phyloP scores from a whole-genome alignment of 164 flowering plant species.

The Umbellularia californica region DNA sequence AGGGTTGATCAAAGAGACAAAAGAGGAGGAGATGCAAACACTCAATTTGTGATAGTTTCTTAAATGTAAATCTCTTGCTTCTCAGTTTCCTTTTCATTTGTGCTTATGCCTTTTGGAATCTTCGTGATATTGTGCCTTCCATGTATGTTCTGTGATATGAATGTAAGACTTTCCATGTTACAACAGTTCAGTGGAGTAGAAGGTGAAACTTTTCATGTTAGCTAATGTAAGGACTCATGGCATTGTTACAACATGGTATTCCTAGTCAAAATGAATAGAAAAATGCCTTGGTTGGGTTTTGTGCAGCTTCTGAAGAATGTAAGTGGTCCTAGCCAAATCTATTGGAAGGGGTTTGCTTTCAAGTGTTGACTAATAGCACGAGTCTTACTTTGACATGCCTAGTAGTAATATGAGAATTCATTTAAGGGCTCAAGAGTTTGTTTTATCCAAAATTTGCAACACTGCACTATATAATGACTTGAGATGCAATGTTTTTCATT shows the following conservation, averaged over 20 bases:
- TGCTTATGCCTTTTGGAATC: conserved; percentile 20
- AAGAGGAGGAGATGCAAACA: neutral
- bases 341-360: neutral
- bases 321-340: neutral
- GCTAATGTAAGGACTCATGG: neutral
- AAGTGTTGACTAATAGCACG: neutral
- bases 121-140: conserved; percentile 30
- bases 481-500: neutral
- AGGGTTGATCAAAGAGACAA: neutral
- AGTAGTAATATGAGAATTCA: too few relatives aligned
- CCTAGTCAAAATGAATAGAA: neutral
- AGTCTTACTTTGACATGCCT: too few relatives aligned
- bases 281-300: neutral
- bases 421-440: too few relatives aligned
- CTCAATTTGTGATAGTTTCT: conserved; percentile 1
- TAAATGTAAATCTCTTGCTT: neutral
- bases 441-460: neutral
- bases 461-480: neutral
- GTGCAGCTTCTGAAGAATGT: neutral
- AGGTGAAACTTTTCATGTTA: neutral
- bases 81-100: neutral
- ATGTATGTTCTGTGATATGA: conserved; percentile 15
- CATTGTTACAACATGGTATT: neutral
- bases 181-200: neutral
- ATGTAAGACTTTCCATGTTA: neutral